These are phyloP conservation scores for Aureobasidium leucospermi DNA, from an alignment of 2,329 filamentous ascomycete species.

Conservation along the genomic window DNA sequence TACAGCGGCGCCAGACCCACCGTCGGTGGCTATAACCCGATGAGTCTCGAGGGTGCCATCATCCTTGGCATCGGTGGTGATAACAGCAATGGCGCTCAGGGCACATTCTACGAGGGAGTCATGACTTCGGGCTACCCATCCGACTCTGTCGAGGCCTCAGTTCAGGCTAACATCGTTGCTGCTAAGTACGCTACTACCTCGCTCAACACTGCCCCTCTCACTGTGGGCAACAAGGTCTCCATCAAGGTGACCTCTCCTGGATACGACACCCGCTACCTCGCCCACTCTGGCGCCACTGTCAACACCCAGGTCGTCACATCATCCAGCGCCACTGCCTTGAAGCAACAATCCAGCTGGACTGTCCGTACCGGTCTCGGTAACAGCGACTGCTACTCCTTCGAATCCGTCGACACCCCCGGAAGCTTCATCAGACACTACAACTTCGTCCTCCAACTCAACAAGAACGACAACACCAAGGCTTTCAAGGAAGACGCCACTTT, in stretches of 20 bases:
- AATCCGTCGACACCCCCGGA: constrained; percentile 51
- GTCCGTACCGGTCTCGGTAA: constrained; percentile 50
- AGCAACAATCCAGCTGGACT: constrained; percentile 47
- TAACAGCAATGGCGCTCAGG: constrained; percentile 52
- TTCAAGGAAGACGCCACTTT: constrained; percentile 59
- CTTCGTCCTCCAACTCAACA: constrained; percentile 44
- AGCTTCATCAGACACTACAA: constrained; percentile 52
- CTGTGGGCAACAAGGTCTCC: constrained; percentile 45
- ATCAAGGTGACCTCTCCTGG: constrained; percentile 50
- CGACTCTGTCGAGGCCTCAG: constrained; percentile 47
- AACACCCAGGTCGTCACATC: constrained; percentile 50
- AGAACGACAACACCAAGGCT: constrained; percentile 48
- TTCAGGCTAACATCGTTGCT: constrained; percentile 48
- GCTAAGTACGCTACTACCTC: constrained; percentile 47
- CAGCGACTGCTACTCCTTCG: constrained; percentile 53
- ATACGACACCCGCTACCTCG: constrained; percentile 48
- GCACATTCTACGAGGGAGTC: constrained; percentile 54
- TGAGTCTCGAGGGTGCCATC: constrained; percentile 59
- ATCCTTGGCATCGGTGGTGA: constrained; percentile 66
- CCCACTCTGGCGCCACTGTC: constrained; percentile 45
- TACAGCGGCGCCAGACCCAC: constrained; percentile 51
- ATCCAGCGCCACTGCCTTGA: constrained; percentile 42
- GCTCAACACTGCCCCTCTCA: constrained; percentile 44
- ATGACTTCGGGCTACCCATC: constrained; percentile 57
- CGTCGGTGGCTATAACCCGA: constrained; percentile 48